Base-by-base conservation (phyloP, 139 green algal species). In the Diplosphaera chodatii region DNA sequence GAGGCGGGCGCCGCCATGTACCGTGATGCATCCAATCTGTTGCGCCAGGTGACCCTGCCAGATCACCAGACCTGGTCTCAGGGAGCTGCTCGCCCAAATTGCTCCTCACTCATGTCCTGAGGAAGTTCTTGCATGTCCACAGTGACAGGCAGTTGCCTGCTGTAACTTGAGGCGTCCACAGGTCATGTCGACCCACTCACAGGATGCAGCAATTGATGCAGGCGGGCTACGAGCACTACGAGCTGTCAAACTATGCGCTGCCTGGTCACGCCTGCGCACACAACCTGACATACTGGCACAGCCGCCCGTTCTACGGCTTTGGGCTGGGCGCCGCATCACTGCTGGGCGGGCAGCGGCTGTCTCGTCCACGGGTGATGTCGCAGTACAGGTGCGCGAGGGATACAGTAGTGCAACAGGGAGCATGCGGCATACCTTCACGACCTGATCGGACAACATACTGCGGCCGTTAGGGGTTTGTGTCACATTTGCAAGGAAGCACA, bases 171-270 rank as follows among this genome's bases (percentile, higher is more conserved):
- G n/a, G n/a, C n/a, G n/a, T n/a, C n/a, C n/a, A n/a, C n/a, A n/a
- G n/a, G n/a, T n/a, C n/a, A n/a, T n/a, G n/a, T n/a, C n/a, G n/a
- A n/a, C n/a, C n/a, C n/a, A n/a, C n/a, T n/a, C n/a, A n/a, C n/a
- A n/a, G n/a, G n/a, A n/a, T n/a, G n/a, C n/a, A n/a, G n/a, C n/a
- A n/a, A n/a, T n/a, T n/a, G n/a, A n/a, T n/a, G n/a, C n/a, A 59
- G 4, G 89, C 89, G 18, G 91, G 94, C 0, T 97, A 89, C 70
- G 92, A 95, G 78, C 95, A 97, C 77, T 98, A 98, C 73, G 95
- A 98, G 77, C 71, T 98, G 25, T 93, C 83, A 80, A 98, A 93
- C 81, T 98, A 93, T 73, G 90, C 93, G 25, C 67, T 76, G 73
- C 81, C 85, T 1, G 91, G 90, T 22, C 82, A 91, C 73, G 77